These are phyloP conservation scores for Acanthamoeba sp. DNA, from an alignment of 208 protist species.

Conservation along the genomic window DNA sequence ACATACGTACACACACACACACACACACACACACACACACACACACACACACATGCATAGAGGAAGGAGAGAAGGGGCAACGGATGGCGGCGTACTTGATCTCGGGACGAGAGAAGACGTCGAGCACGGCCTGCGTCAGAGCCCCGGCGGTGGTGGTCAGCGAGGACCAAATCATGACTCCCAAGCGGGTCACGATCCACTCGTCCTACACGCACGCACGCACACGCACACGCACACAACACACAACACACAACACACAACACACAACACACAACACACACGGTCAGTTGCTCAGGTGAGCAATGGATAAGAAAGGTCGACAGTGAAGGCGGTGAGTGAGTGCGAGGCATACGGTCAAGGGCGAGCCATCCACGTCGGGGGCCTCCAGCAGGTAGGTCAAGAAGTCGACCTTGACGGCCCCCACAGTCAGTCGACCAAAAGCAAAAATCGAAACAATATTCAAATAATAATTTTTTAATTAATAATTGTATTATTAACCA, in stretches of 20 bases:
- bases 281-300: no score
- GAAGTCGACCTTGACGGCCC: neutral
- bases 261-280: neutral
- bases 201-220: neutral
- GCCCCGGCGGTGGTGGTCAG: constrained; percentile 23
- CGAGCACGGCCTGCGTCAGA: neutral
- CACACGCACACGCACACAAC: no score
- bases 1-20: no score
- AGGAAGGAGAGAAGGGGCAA: neutral
- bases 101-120: constrained; percentile 54
- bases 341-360: neutral
- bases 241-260: neutral
- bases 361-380: constrained; percentile 1
- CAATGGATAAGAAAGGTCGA: neutral
- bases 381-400: constrained; percentile 44
- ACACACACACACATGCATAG: neutral
- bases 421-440: neutral
- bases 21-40: no score
- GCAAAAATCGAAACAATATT: no score
- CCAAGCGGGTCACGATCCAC: constrained; percentile 34
- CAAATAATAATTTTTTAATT: no score
- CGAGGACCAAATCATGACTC: constrained; percentile 36
- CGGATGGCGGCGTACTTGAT: neutral
- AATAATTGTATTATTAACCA: no score
- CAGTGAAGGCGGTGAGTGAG: neutral